Evolutionary conservation across 768 basidiomycete genomes (phyloP), one percentile per base, ranked within the genome.

Genomic region (Calocybe gangraenosa): DNA sequence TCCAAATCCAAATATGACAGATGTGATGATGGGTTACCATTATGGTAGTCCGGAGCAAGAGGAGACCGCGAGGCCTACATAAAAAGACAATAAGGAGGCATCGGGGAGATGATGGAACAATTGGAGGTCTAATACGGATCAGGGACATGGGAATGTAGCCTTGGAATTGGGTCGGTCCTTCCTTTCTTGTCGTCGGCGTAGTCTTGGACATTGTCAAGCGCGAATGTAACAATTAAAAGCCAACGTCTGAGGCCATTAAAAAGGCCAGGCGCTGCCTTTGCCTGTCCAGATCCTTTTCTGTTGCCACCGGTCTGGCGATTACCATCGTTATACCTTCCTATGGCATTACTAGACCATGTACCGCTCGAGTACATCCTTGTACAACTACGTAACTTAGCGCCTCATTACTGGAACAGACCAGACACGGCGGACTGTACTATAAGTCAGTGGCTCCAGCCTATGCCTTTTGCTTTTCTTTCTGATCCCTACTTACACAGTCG

Each of bases 371-470:
- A 87, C 56, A 84, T 88, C 57, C 59, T 84, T 54, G 74, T 78
- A 57, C 81, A 83, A 60, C 76, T 89, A 33, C 83, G 76, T 63
- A 67, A 64, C 57, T 68, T 88, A 40, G 87, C 85, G 11, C 66
- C 78, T 17, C 66, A 73, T 37, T 87, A 82, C 65, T 88, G 87
- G 87, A 76, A 82, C 57, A 84, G 79, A 51, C 74, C 79, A 47
- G 82, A 86, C 53, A 85, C 81, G 1, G 78, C 87, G 7, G 84
- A 91, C 63, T 91, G 87, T 63, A 87, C 87, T 13, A 73, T 90
- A 46, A 74, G 88, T 88, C 55, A 25, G 76, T 64, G n/a, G n/a
- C n/a, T n/a, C n/a, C n/a, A n/a, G n/a, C n/a, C n/a, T n/a, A n/a
- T 25, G 2, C 2, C 31, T 48, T 23, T 22, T 17, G 3, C 15